phyloP scores from a whole-genome alignment of 371 early-diverging fungal species.

The Syncephalastrum racemosum region DNA sequence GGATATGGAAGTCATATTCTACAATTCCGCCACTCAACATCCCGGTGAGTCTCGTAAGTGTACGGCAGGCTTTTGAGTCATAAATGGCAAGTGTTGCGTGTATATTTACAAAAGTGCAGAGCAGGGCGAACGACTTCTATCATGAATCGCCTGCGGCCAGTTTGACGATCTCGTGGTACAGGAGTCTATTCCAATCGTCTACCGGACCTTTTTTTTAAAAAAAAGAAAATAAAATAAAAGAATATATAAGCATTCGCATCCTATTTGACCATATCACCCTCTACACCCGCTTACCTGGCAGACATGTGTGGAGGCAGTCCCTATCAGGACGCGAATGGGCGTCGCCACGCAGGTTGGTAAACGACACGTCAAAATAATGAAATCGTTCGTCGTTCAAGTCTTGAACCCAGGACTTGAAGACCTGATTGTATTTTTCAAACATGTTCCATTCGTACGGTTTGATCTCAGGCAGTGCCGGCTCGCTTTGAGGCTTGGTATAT shows the following conservation, averaged over 20 bases:
- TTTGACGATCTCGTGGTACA: conserved; percentile 36
- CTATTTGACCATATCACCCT: neutral
- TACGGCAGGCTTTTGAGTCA: no score
- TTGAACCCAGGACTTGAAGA: conserved; percentile 30
- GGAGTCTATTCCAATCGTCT: conserved; percentile 41
- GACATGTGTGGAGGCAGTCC: conserved; percentile 38
- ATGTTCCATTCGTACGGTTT: conserved; percentile 45
- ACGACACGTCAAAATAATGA: conserved; percentile 32
- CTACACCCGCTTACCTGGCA: conserved; percentile 31
- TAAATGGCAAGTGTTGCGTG: no score
- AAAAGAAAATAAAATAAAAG: neutral
- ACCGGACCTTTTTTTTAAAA: no score
- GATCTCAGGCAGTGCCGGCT: neutral
- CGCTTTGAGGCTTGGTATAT: conserved; percentile 22
- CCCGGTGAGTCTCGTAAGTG: no score
- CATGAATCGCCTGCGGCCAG: neutral
- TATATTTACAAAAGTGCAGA: no score
- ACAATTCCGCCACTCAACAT: no score
- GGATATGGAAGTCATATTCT: no score
- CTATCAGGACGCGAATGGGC: conserved; percentile 37
- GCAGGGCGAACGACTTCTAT: no score
- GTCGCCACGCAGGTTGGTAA: conserved; percentile 37
- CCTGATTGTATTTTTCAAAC: conserved; percentile 29
- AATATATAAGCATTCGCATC: neutral
- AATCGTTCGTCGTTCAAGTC: conserved; percentile 27